Conservation (phyloP, 805 yeast genomes). For the Yarrowia alimentaria region DNA sequence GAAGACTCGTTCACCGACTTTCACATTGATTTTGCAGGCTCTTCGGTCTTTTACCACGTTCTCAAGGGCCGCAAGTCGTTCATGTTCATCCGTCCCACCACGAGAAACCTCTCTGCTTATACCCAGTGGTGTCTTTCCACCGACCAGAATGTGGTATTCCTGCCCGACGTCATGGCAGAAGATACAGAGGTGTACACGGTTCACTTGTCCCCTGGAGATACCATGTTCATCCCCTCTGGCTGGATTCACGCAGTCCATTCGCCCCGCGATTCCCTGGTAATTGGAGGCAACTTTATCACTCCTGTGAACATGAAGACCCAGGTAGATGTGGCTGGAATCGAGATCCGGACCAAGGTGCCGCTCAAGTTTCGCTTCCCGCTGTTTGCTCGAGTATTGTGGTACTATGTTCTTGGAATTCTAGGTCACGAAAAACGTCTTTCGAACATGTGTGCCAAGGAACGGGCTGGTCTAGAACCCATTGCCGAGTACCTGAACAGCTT, state of each 20-base stretch:
- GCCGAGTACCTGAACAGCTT: conserved; percentile 11
- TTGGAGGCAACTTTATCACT: conserved; percentile 87
- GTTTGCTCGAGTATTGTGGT: conserved; percentile 69
- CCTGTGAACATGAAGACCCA: conserved; percentile 62
- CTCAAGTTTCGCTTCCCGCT: conserved; percentile 74
- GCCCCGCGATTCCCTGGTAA: conserved; percentile 72
- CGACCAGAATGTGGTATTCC: conserved; percentile 62
- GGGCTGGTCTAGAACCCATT: not conserved
- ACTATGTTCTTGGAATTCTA: conserved; percentile 33
- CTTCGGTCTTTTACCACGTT: conserved; percentile 85
- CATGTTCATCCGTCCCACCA: conserved; percentile 75
- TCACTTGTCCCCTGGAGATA: conserved; percentile 60
- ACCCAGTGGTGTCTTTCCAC: conserved; percentile 69
- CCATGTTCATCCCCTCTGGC: conserved; percentile 82
- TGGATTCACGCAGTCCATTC: conserved; percentile 93
- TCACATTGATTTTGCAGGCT: conserved; percentile 90
- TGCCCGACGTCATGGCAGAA: conserved; percentile 46
- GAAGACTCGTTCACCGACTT: conserved; percentile 79
- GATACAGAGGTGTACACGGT: conserved; percentile 37
- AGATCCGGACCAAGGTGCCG: conserved; percentile 67
- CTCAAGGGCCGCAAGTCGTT: conserved; percentile 73
- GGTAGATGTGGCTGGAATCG: conserved; percentile 59
- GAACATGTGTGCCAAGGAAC: conserved; percentile 2
- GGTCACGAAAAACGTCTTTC: not conserved
- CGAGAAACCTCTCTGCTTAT: conserved; percentile 57